Evolutionary conservation across 202 grass and related monocot species (phyloP).

Genomic region (Panicum hallii): DNA sequence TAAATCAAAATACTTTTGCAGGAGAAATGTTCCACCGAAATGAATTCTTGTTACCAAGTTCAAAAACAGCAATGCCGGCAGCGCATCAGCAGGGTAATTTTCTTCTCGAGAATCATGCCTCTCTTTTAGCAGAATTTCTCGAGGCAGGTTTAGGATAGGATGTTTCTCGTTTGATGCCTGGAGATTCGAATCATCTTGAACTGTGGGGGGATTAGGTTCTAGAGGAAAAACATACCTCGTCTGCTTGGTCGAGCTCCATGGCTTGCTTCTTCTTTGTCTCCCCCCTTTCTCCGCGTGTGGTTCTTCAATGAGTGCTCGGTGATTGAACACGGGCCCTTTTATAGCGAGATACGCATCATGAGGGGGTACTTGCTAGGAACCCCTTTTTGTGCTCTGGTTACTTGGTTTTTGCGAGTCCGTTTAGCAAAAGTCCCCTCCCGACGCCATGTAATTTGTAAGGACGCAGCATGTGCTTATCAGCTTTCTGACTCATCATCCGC

Average conservation of each 20-base stretch:
- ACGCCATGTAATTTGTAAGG: neutral
- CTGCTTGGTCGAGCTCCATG: conserved; percentile 41
- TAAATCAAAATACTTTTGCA: neutral
- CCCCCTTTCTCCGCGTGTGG: no score
- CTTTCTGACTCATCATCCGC: conserved; percentile 47
- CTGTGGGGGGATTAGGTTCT: neutral
- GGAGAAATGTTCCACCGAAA: neutral
- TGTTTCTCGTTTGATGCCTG: neutral
- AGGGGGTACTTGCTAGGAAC: conserved; percentile 12
- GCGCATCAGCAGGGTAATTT: neutral
- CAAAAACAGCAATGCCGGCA: neutral
- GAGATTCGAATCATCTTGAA: neutral
- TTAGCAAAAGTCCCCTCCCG: conserved; percentile 18
- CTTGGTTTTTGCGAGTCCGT: conserved; percentile 7
- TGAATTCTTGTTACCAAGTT: neutral
- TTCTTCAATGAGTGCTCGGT: neutral
- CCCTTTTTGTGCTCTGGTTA: conserved; percentile 12
- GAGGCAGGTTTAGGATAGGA: neutral
- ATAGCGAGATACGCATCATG: neutral
- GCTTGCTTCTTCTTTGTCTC: neutral
- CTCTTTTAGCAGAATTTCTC: neutral
- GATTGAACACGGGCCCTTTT: conserved; percentile 6
- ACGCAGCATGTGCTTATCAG: conserved; percentile 41
- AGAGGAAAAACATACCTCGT: conserved; percentile 37
- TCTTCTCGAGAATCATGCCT: neutral